phyloP scores from a whole-genome alignment of 2,329 filamentous ascomycete species.

The Pseudonectria buxi region DNA sequence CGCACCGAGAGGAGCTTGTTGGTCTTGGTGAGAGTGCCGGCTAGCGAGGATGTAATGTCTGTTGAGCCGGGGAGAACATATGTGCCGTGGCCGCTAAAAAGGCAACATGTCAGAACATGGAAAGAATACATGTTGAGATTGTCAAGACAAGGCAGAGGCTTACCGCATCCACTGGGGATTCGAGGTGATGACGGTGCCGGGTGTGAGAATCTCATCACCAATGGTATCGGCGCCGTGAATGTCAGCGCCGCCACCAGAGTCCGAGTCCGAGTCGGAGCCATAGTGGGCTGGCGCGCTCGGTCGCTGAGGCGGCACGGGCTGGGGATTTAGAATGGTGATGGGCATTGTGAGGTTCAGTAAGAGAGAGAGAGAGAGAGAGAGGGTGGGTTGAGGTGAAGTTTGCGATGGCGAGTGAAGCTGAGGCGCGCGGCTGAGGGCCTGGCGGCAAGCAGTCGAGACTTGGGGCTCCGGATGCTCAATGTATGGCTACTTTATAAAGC shows the following conservation, averaged over 20 bases:
- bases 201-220: slow-evolving; percentile 64
- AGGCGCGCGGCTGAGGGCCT: background rate
- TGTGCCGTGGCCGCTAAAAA: slow-evolving; percentile 78
- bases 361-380: slow-evolving; percentile 7
- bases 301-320: slow-evolving; percentile 22
- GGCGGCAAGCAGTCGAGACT: background rate
- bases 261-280: slow-evolving; percentile 38
- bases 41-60: slow-evolving; percentile 81
- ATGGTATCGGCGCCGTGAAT: slow-evolving; percentile 40
- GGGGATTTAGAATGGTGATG: slow-evolving; percentile 41
- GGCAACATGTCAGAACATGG: no score
- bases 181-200: slow-evolving; percentile 79
- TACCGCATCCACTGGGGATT: slow-evolving; percentile 96
- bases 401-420: background rate
- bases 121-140: no score
- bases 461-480: slow-evolving; percentile 1
- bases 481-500: no score
- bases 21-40: slow-evolving; percentile 83
- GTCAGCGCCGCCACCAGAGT: slow-evolving; percentile 39
- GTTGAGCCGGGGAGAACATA: slow-evolving; percentile 58
- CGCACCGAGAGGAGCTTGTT: slow-evolving; percentile 94
- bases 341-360: slow-evolving; percentile 31
- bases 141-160: slow-evolving; percentile 15
- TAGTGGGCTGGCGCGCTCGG: slow-evolving; percentile 21
- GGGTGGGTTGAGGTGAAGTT: slow-evolving; percentile 3